Percentiles rank a stretch among this genome's conserved stretches.
Conservation (phyloP, 1,139 yeast genomes). For the Saccharomyces hybrid region DNA sequence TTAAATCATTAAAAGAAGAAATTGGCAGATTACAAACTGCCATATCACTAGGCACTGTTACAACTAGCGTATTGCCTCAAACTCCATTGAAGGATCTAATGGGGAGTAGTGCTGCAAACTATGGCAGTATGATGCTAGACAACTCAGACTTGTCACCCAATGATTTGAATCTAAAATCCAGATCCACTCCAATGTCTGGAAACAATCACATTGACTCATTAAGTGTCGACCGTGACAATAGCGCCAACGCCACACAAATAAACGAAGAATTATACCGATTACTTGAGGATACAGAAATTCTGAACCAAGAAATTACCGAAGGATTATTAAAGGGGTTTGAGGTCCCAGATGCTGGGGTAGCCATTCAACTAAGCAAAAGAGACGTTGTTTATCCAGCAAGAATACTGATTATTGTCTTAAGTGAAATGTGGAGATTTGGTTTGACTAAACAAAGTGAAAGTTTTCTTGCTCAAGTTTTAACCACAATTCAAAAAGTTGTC, state of each 20-base stretch:
- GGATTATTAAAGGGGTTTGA: constrained; percentile 84
- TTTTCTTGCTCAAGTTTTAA: constrained; percentile 82
- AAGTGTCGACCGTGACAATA: not conserved
- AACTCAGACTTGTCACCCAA: not conserved
- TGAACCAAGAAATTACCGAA: constrained; percentile 80
- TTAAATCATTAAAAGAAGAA: constrained; percentile 62
- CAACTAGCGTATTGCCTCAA: constrained; percentile 19
- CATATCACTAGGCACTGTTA: constrained; percentile 33
- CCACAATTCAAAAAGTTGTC: constrained; percentile 78
- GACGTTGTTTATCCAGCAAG: constrained; percentile 96
- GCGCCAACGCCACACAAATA: constrained; percentile 34
- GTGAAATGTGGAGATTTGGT: constrained; percentile 98
- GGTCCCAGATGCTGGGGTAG: constrained; percentile 80
- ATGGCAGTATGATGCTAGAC: not conserved
- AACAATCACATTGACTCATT: not conserved
- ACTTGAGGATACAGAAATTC: constrained; percentile 69
- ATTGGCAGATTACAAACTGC: constrained; percentile 42
- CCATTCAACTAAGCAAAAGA: constrained; percentile 77
- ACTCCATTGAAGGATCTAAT: constrained; percentile 18
- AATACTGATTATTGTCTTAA: constrained; percentile 80
- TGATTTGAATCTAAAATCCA: not conserved
- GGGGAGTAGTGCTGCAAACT: not conserved
- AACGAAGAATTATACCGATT: constrained; percentile 65
- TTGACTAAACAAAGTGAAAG: constrained; percentile 87
- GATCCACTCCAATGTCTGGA: not conserved